phyloP scores from a whole-genome alignment of 1,139 yeast genomes.

The Pneumocystis jirovecii region DNA sequence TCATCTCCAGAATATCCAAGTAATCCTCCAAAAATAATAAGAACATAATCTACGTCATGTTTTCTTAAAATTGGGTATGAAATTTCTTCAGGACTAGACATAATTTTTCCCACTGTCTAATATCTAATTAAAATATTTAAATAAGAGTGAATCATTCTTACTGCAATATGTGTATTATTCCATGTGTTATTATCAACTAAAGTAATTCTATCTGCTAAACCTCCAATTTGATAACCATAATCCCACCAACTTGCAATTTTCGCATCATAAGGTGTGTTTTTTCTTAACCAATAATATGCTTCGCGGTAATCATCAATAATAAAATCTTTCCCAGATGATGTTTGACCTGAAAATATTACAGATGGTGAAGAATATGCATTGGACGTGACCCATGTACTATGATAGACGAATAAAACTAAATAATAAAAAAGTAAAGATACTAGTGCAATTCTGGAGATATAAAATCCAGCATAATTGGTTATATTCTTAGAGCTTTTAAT shows the following conservation, averaged over 20 bases:
- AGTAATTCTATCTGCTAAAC: constrained; percentile 98
- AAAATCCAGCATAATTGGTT: constrained; percentile 22
- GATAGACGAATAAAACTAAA: constrained; percentile 70
- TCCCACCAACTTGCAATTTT: constrained; percentile 99
- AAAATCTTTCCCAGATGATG: constrained; percentile 71
- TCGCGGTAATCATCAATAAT: constrained; percentile 96
- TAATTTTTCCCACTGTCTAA: constrained; percentile 88
- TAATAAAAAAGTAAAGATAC: constrained; percentile 59
- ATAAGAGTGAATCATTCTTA: not conserved
- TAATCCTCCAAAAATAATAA: constrained; percentile 87
- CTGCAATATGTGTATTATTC: constrained; percentile 97
- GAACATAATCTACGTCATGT: constrained; percentile 89
- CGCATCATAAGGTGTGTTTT: constrained; percentile 94
- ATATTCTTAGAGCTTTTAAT: not conserved
- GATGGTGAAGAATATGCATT: constrained; percentile 96
- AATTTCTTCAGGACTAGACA: constrained; percentile 78
- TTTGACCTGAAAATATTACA: constrained; percentile 74
- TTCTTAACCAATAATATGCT: constrained; percentile 96
- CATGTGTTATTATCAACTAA: constrained; percentile 97
- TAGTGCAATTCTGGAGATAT: constrained; percentile 47
- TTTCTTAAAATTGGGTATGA: constrained; percentile 77
- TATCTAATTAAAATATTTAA: not conserved
- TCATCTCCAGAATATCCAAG: constrained; percentile 95
- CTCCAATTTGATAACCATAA: constrained; percentile 98
- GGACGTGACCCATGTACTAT: constrained; percentile 95